Base-by-base conservation (phyloP, 441 rosid genomes). In the Arabidopsis hybrid region DNA sequence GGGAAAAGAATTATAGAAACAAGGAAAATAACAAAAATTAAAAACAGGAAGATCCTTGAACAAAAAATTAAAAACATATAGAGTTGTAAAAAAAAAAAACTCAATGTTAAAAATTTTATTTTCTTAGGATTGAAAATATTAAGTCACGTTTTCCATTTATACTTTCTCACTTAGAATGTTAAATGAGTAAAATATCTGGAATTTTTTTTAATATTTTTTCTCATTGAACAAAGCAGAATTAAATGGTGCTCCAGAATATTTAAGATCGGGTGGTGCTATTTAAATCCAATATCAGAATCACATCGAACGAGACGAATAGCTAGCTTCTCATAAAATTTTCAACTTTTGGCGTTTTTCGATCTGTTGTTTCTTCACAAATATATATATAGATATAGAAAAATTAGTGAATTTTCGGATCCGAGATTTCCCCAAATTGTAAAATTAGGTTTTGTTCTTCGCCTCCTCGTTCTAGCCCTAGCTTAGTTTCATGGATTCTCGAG, bases 401-500 rank as follows among this genome's bases (percentile, higher is more conserved):
- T 10, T 43, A 8, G 57, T 35, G 38, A 16, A 5, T 40, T 7
- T 31, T 60, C 17, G 49, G 75, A 71, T 71, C 67, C 12, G 1
- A 38, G 39, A 18, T 35, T 69, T 13, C 65, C 73, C 51, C 57
- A 47, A 45, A 47, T 21, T 36, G 57, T 12, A 42, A 40, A 40
- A 12, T 64, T 47, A 64, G 60, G 60, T 52, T 42, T 26, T 13
- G 66, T 40, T 61, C 18, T 21, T 60, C 6, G 64, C 7, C 31
- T 16, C 45, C 1, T 38, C 8, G 31, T 60, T 21, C 7, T 56
- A 46, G 32, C 50, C 74, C 12, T 35, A 46, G 57, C 0, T 72
- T 77, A 26, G 26, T 47, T 55, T 3, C 6, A 77, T 77, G 80
- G 80, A 72, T 77, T 69, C 58, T 7, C 58, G 55, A 13, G 49